Conservation (phyloP, 1,284 basidiomycete genomes). For the Cutaneotrichosporon daszewskae region DNA sequence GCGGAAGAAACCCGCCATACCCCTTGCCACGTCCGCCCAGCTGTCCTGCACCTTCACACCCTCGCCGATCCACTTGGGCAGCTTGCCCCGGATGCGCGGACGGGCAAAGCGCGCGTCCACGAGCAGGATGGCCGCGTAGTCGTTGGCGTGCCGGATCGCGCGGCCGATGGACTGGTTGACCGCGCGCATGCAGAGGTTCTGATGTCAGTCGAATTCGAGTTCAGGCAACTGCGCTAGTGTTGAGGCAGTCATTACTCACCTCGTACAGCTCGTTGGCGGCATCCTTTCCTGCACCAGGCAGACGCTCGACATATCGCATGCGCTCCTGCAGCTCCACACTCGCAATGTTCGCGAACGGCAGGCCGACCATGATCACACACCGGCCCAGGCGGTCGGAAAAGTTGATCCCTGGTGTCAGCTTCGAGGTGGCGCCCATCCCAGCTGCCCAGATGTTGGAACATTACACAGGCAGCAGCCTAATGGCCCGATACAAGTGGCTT, state of each 20-base stretch:
- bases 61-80: constrained; percentile 81
- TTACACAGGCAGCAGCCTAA: too few species aligned
- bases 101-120: constrained; percentile 73
- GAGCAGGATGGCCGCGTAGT: constrained; percentile 79
- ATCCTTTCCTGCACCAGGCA: constrained; percentile 55
- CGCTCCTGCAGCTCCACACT: constrained; percentile 85
- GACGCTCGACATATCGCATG: constrained; percentile 68
- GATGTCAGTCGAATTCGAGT: not conserved
- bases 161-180: constrained; percentile 97
- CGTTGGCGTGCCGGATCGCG: constrained; percentile 77
- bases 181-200: constrained; percentile 88
- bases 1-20: constrained; percentile 64
- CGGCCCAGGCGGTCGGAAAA: constrained; percentile 86
- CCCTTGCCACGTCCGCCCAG: constrained; percentile 69
- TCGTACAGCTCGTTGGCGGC: constrained; percentile 80
- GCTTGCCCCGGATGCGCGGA: constrained; percentile 62
- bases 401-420: constrained; percentile 60
- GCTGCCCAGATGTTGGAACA: not conserved
- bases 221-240: too few species aligned
- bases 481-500: too few species aligned
- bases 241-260: constrained; percentile 28
- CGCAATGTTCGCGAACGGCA: constrained; percentile 89
- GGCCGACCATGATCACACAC: constrained; percentile 80
- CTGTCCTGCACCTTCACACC: constrained; percentile 58
- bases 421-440: too few species aligned